phyloP scores from a whole-genome alignment of 352 stramenopile genomes.

The Phytophthora tentaculata region DNA sequence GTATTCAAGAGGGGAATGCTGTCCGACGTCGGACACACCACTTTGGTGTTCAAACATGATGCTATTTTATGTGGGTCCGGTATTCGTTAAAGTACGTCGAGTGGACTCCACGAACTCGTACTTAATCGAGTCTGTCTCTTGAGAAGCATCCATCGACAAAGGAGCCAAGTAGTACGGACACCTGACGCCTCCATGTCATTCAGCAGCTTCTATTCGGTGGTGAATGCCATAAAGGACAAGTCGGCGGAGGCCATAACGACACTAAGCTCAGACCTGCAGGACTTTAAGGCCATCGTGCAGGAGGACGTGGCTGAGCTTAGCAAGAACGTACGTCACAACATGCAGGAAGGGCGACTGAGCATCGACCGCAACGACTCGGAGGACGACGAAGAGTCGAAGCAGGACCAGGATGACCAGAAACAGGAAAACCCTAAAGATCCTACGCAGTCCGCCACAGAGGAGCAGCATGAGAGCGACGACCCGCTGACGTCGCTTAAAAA shows the following conservation, averaged over 20 bases:
- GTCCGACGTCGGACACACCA: conserved; percentile 18
- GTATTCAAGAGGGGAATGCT: conserved; percentile 12
- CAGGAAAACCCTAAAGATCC: conserved; percentile 1
- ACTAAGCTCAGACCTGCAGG: conserved; percentile 74
- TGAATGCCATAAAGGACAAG: conserved; percentile 58
- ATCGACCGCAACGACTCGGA: conserved; percentile 42
- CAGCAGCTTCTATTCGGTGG: conserved; percentile 57
- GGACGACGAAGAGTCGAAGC: conserved; percentile 22
- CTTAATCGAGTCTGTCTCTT: conserved; percentile 2
- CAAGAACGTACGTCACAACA: conserved; percentile 60
- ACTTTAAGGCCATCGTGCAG: conserved; percentile 74
- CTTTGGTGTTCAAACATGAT: too few species aligned
- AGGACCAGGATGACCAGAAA: conserved; percentile 12
- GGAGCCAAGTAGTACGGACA: background rate
- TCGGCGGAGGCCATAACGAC: conserved; percentile 77
- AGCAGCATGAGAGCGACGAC: conserved; percentile 20
- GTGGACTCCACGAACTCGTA: background rate
- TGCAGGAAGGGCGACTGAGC: conserved; percentile 54
- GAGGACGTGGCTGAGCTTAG: conserved; percentile 70
- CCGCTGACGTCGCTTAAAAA: conserved; percentile 32
- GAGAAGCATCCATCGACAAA: conserved; percentile 10
- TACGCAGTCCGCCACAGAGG: conserved; percentile 4
- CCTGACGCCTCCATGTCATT: conserved; percentile 43
- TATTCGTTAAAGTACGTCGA: conserved; percentile 3
- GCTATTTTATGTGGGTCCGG: background rate